These are phyloP conservation scores for Seiridium cupressi DNA, from an alignment of 2,329 filamentous ascomycete species.

Conservation along the genomic window DNA sequence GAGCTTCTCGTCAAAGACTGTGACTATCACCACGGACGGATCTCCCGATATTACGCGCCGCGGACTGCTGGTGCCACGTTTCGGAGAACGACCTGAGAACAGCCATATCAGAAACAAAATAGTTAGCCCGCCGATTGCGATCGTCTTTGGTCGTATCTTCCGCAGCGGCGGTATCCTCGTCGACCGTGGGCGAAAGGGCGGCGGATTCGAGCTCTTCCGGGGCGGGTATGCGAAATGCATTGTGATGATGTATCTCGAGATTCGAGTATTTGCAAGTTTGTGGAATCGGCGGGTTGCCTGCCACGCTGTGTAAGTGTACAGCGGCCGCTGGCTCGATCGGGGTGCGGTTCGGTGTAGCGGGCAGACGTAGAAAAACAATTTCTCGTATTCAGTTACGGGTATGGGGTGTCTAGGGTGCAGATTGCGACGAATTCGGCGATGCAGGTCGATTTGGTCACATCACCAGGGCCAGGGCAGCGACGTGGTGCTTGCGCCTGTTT, in stretches of 20 bases:
- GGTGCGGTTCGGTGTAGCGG: background rate
- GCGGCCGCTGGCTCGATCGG: too few relatives aligned
- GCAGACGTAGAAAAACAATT: background rate
- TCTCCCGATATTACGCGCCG: constrained; percentile 45
- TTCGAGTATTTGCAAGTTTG: background rate
- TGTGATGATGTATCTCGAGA: constrained; percentile 20
- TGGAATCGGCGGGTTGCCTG: background rate
- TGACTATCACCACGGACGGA: constrained; percentile 75
- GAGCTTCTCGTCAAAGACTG: constrained; percentile 69
- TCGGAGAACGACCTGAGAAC: constrained; percentile 37
- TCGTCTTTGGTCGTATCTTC: constrained; percentile 59
- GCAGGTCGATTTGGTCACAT: background rate
- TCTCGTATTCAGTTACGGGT: background rate
- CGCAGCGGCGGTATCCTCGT: constrained; percentile 55
- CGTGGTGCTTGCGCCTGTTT: too few relatives aligned
- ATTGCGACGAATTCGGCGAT: background rate
- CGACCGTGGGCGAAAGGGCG: constrained; percentile 65
- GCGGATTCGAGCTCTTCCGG: constrained; percentile 76
- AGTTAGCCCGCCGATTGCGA: constrained; percentile 52
- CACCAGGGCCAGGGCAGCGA: background rate
- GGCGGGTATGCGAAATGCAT: constrained; percentile 93
- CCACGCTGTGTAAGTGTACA: too few relatives aligned
- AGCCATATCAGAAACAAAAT: constrained; percentile 62
- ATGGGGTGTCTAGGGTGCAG: background rate
- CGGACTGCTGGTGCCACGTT: constrained; percentile 20